A percentile compares a stretch with the other conserved stretches of the same genome.
Conservation (phyloP, 202 grass and related monocot genomes). For the Zoysia matrella region DNA sequence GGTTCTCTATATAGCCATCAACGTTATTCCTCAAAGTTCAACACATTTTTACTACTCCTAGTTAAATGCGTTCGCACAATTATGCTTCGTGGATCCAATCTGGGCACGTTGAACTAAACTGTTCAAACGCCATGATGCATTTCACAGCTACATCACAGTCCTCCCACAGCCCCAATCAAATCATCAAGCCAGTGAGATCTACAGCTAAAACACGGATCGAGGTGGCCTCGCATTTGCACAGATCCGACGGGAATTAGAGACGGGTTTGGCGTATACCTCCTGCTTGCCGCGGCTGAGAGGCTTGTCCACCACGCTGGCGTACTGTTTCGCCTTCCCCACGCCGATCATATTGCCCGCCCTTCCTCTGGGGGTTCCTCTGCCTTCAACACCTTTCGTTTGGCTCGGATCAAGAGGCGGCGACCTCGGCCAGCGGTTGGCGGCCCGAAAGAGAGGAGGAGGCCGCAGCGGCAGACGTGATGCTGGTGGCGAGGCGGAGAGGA, state of each 20-base stretch:
- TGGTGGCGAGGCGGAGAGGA: too few relatives aligned
- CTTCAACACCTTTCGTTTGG: neutral
- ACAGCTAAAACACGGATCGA: neutral
- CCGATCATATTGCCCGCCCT: slow-evolving; percentile 69
- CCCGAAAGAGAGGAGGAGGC: too few relatives aligned
- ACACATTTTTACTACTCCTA: too few relatives aligned
- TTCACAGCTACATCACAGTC: slow-evolving; percentile 8
- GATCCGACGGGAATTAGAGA: slow-evolving; percentile 9
- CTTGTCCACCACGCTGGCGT: slow-evolving; percentile 90
- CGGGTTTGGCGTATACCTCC: slow-evolving; percentile 52
- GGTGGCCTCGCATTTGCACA: neutral
- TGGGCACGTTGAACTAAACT: neutral
- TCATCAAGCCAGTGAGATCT: too few relatives aligned
- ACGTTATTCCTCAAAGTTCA: neutral
- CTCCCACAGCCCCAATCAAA: neutral
- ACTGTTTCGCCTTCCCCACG: slow-evolving; percentile 96
- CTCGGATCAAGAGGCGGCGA: neutral
- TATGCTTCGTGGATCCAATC: neutral
- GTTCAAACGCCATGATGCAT: neutral
- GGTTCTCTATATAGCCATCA: neutral
- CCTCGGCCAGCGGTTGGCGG: neutral
- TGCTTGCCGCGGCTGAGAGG: slow-evolving; percentile 85
- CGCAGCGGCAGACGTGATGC: too few relatives aligned
- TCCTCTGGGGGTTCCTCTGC: neutral
- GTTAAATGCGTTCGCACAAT: neutral